Conservation (phyloP, 371 early-diverging fungal species). For the Mucor ambiguus region DNA sequence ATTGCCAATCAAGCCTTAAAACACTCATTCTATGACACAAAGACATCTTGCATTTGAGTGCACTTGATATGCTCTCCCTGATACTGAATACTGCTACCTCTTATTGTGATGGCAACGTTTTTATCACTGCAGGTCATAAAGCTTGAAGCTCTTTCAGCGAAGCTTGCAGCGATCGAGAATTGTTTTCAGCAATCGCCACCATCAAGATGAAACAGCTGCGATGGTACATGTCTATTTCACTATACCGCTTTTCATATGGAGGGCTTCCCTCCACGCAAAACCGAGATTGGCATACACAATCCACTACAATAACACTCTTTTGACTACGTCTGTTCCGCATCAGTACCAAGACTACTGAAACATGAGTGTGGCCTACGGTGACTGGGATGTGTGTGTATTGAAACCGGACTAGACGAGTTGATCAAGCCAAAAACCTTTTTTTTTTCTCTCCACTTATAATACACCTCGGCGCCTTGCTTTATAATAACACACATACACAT, state of each 20-base stretch:
- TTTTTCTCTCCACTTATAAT: background rate
- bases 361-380: background rate
- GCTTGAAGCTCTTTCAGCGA: background rate
- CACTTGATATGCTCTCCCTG: too few relatives aligned
- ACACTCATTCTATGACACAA: background rate
- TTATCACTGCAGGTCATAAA: too few relatives aligned
- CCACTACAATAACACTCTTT: background rate
- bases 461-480: background rate
- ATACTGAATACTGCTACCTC: background rate
- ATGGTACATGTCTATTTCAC: background rate
- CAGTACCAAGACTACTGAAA: too few relatives aligned
- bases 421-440: background rate
- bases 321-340: too few relatives aligned
- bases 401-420: background rate
- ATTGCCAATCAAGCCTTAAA: background rate
- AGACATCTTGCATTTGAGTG: background rate
- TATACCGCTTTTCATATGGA: background rate
- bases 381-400: background rate
- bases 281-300: background rate
- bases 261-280: background rate
- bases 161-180: too few relatives aligned
- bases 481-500: background rate
- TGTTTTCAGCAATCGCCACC: background rate
- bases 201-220: too few relatives aligned
- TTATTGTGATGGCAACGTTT: background rate